Percentiles rank a stretch among this genome's conserved stretches.
Conservation (phyloP, 2,329 filamentous ascomycete species). For the Arthrobotrys sinensis region DNA sequence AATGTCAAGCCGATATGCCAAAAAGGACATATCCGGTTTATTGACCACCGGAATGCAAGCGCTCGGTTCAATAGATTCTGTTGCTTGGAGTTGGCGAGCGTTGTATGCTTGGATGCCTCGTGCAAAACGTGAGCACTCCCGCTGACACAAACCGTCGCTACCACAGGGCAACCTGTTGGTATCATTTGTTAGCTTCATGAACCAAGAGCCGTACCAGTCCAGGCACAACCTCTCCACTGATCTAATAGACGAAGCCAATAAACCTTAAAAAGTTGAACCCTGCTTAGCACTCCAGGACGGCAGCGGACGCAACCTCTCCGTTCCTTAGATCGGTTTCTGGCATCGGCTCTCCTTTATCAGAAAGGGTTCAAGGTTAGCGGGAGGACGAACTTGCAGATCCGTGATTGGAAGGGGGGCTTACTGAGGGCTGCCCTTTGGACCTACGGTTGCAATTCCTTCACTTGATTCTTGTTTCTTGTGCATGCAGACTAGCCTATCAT, state of each 20-base stretch:
- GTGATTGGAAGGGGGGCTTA: conserved; percentile 52
- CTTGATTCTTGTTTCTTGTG: conserved; percentile 46
- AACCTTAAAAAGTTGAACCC: conserved; percentile 51
- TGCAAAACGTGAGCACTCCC: conserved; percentile 55
- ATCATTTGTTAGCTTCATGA: conserved; percentile 12
- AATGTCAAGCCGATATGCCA: conserved; percentile 58
- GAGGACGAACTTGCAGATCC: conserved; percentile 55
- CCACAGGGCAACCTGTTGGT: conserved; percentile 45
- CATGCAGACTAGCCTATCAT: conserved; percentile 49
- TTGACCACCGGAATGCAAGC: conserved; percentile 39
- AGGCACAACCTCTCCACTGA: conserved; percentile 30
- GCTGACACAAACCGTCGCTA: conserved; percentile 60
- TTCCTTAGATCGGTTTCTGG: conserved; percentile 50
- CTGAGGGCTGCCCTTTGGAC: conserved; percentile 26
- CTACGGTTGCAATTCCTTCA: conserved; percentile 39
- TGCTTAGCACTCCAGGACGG: conserved; percentile 48
- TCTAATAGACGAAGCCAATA: conserved; percentile 57
- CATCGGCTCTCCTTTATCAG: conserved; percentile 26
- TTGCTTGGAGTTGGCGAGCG: conserved; percentile 56
- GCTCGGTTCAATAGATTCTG: conserved; percentile 54
- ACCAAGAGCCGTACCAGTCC: conserved; percentile 14
- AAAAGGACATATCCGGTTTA: conserved; percentile 37
- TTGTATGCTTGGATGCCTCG: conserved; percentile 45
- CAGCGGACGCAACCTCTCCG: conserved; percentile 61
- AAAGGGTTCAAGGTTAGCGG: conserved; percentile 36